Evolutionary conservation across 2,329 filamentous ascomycete genomes (phyloP).

Genomic region (Calonectria naviculata): DNA sequence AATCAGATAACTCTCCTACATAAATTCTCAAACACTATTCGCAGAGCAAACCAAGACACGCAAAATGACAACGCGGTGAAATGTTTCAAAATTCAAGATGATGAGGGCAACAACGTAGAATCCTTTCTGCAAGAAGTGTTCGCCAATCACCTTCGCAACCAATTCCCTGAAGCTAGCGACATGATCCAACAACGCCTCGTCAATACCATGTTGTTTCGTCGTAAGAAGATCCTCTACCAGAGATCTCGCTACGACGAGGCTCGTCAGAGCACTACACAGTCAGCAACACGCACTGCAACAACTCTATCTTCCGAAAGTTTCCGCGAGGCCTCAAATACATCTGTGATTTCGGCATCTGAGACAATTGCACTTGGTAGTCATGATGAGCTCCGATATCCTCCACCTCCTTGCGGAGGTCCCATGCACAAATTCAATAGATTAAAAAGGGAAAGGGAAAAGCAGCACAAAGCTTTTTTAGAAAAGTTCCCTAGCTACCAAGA

Average conservation of each 20-base stretch:
- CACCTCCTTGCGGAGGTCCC: neutral
- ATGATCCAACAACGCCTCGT: conserved; percentile 20
- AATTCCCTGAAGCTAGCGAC: conserved; percentile 19
- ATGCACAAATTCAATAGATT: neutral
- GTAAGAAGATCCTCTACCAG: conserved; percentile 25
- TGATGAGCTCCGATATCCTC: conserved; percentile 15
- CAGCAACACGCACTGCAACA: neutral
- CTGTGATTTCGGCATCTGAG: conserved; percentile 14
- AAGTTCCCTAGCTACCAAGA: neutral
- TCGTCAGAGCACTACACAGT: neutral
- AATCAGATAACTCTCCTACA: conserved; percentile 10
- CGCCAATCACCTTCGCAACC: conserved; percentile 13
- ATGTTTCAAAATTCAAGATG: conserved; percentile 18
- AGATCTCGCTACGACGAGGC: conserved; percentile 13
- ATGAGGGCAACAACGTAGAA: conserved; percentile 23
- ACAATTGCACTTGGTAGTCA: conserved; percentile 4
- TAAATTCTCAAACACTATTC: conserved; percentile 23
- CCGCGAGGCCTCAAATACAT: neutral
- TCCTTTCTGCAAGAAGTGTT: conserved; percentile 10
- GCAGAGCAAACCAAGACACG: conserved; percentile 22
- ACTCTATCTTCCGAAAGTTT: conserved; percentile 6
- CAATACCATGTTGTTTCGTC: conserved; percentile 17
- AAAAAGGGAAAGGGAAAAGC: neutral
- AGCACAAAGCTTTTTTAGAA: neutral
- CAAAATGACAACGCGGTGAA: conserved; percentile 10